phyloP scores from a whole-genome alignment of 2,329 filamentous ascomycete species.

The Botrytis paeoniae region DNA sequence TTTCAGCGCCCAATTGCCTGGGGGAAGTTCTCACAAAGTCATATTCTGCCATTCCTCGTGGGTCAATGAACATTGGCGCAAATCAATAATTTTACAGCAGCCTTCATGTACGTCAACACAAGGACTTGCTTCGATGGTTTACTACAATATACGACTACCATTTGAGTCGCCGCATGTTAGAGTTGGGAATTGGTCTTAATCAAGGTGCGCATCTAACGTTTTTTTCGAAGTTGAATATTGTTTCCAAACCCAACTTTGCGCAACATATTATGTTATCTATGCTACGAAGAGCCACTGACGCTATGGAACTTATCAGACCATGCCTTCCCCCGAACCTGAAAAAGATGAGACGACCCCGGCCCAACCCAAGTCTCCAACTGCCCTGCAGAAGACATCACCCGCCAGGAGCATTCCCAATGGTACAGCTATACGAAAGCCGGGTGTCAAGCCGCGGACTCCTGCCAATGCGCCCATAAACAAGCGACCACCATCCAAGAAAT shows the following conservation, averaged over 20 bases:
- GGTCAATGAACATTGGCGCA: background rate
- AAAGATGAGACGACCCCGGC: constrained; percentile 17
- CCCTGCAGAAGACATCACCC: constrained; percentile 23
- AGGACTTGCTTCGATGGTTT: constrained; percentile 14
- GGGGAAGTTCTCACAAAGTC: background rate
- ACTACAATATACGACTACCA: constrained; percentile 2
- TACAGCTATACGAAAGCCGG: constrained; percentile 26
- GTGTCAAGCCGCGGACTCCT: constrained; percentile 27
- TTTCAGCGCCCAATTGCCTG: constrained; percentile 5
- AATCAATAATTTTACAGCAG: background rate
- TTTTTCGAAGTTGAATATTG: background rate
- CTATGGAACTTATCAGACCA: constrained; percentile 11
- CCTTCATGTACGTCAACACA: constrained; percentile 11
- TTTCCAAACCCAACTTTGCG: background rate
- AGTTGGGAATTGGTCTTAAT: constrained; percentile 21
- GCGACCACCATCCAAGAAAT: constrained; percentile 28
- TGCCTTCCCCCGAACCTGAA: constrained; percentile 20
- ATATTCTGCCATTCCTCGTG: background rate
- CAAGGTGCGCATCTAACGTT: constrained; percentile 17
- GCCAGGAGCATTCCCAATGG: constrained; percentile 28
- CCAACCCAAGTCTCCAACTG: constrained; percentile 20
- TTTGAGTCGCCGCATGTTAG: constrained; percentile 20
- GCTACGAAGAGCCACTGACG: constrained; percentile 11
- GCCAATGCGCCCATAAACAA: constrained; percentile 32
- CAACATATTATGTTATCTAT: background rate